Base-by-base conservation (phyloP, 2,329 filamentous ascomycete species). In the Graphilbum sp. region DNA sequence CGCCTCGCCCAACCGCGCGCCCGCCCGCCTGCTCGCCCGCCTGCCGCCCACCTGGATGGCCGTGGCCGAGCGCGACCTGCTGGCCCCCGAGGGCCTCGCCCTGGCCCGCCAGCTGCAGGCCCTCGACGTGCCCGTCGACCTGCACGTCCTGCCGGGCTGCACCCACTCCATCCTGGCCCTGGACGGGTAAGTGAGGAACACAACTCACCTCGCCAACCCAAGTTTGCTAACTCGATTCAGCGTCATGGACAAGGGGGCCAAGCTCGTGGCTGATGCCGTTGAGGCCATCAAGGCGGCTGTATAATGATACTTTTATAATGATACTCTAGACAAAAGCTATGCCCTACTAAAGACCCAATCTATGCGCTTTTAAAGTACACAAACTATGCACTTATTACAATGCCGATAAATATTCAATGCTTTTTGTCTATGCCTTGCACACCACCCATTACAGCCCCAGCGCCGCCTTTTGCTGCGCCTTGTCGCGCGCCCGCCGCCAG, bases 1-100 rank as follows among this genome's bases (percentile, higher is more conserved):
- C 4, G 43, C 43, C 10, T 45, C 43, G 36, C 43, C 43, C 20
- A 35, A 38, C 25, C 33, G 31, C 13, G 43, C 43, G 48, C 67
- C 70, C 0, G 72, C 65, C 34, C 67, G 67, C 3, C 48, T 74
- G 35, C 56, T 74, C 17, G 69, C 66, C 52, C 21, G 50, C 2
- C 62, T 60, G 2, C 69, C 71, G 1, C 57, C 58, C 2, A 67
- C 70, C 0, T 49, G 66, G 32, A 52, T 75, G 5, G 64, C 72
- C 41, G 58, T 72, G 1, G 69, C 67, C 0, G 69, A 69, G 43
- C 45, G 73, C 32, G 69, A 75, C 47, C 64, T 75, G n/a, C 50
- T 75, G 42, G 55, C 68, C 11, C 58, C 58, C 8, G 70, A 75
- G 45, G 70, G 67, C 0, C 58, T 65, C 47, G 53, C 60, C 41